Evolutionary conservation across 2,329 filamentous ascomycete species (phyloP), one percentile per base, ranked within the genome.

Genomic region (Pseudocercospora fuligena): DNA sequence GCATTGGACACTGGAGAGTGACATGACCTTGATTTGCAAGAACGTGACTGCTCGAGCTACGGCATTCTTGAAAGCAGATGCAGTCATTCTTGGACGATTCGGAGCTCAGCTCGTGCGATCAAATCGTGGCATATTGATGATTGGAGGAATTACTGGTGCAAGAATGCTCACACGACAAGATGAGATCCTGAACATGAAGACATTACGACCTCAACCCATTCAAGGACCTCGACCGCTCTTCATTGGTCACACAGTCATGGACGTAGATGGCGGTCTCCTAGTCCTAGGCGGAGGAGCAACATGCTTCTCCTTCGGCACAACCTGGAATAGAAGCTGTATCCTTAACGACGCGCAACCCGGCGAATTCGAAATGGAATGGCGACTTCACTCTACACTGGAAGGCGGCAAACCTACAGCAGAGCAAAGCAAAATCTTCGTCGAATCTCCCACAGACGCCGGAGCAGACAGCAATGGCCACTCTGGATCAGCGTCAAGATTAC

Each of bases 231-330:
- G 88, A 62, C 92, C 92, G 12, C 82, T 97, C 5, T 83, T 97
- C 59, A 83, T 93, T 60, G 93, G 94, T 1, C 86, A 89, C 63
- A 88, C 88, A 4, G 81, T 85, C 7, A 78, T 86, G 14, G 75
- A 80, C 29, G 79, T 85, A 0, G 80, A 80, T 29, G 73, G 81
- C 31, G 79, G 85, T 19, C 73, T 93, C 2, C 73, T 92, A 9
- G 80, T 96, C 7, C 78, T 91, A 57, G 93, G 93, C 1, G 94
- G 94, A 16, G 94, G 93, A 43, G 92, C 91, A 16, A 92, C 93
- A 0, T 97, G 93, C 77, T 97, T 97, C 81, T 93, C 92, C 0
- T 97, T 97, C 85, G 93, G 93, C 1, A 92, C 91, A 6, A 93
- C 88, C 74, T 96, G 92, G 92, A 94, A 93, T 60, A 83, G 84